phyloP scores from a whole-genome alignment of 345 rosid genomes.

The Populus euphratica region DNA sequence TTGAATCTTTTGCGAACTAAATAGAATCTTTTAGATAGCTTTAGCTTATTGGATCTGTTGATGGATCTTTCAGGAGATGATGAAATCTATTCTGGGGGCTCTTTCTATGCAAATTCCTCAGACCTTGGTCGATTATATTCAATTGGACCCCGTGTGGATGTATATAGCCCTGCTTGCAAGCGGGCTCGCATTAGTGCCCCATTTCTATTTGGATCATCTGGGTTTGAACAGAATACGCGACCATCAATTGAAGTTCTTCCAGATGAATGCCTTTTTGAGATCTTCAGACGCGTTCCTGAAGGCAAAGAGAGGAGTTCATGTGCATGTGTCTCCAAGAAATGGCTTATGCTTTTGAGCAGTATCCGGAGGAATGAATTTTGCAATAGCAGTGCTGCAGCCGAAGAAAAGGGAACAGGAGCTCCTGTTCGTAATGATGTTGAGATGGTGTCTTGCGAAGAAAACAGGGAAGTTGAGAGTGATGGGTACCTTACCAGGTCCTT shows the following conservation, averaged over 20 bases:
- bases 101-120: constrained; percentile 35
- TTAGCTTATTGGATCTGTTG: constrained; percentile 18
- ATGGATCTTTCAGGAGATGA: constrained; percentile 50
- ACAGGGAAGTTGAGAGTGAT: constrained; percentile 28
- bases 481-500: constrained; percentile 62
- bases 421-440: constrained; percentile 36
- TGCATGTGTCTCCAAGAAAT: constrained; percentile 64
- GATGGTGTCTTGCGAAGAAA: constrained; percentile 36
- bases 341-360: constrained; percentile 58
- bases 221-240: constrained; percentile 30
- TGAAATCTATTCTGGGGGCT: constrained; percentile 54
- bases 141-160: constrained; percentile 40
- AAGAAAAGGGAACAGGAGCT: constrained; percentile 9
- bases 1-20: neutral
- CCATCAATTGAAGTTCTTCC: constrained; percentile 64
- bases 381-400: constrained; percentile 4
- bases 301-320: constrained; percentile 54
- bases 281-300: constrained; percentile 48
- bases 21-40: neutral
- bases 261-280: constrained; percentile 76
- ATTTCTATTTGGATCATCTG: constrained; percentile 16
- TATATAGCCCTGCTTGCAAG: constrained; percentile 52
- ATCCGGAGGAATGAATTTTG: constrained; percentile 47
- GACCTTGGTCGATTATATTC: constrained; percentile 43
- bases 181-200: constrained; percentile 55